Percentiles rank a stretch among this genome's conserved stretches.
Evolutionary conservation across 108 stramenopile genomes (phyloP).

Genomic region (Cyclotella baltica): DNA sequence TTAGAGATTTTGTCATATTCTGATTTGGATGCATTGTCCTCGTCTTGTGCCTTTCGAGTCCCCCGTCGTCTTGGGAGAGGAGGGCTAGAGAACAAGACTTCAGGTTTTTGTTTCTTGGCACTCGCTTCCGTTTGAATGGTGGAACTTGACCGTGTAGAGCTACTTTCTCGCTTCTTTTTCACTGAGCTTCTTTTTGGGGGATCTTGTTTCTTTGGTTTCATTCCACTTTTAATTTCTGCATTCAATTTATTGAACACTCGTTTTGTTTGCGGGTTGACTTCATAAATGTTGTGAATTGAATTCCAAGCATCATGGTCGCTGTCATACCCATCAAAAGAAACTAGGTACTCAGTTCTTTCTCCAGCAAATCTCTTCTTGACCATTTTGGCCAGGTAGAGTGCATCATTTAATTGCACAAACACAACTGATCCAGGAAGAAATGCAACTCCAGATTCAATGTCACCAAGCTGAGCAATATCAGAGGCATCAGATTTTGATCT

Average conservation of each 20-base stretch:
- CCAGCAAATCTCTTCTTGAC: slow-evolving; percentile 54
- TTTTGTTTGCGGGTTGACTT: slow-evolving; percentile 56
- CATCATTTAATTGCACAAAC: slow-evolving; percentile 49
- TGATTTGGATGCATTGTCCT: slow-evolving; percentile 29
- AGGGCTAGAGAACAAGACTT: slow-evolving; percentile 11
- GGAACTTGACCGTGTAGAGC: background rate
- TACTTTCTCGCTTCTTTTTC: slow-evolving; percentile 11
- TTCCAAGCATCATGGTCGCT: slow-evolving; percentile 58
- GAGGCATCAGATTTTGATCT: slow-evolving; percentile 39
- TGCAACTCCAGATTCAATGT: slow-evolving; percentile 52
- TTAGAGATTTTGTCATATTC: background rate
- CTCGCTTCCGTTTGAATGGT: background rate
- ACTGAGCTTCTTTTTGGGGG: slow-evolving; percentile 20
- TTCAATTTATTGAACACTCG: slow-evolving; percentile 47
- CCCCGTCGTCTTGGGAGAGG: slow-evolving; percentile 24
- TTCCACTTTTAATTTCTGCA: slow-evolving; percentile 30
- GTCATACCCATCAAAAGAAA: slow-evolving; percentile 52
- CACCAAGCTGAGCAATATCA: slow-evolving; percentile 24
- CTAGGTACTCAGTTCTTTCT: slow-evolving; percentile 46
- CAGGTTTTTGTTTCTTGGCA: slow-evolving; percentile 8
- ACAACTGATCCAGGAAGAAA: slow-evolving; percentile 58
- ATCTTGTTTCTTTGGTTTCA: slow-evolving; percentile 13
- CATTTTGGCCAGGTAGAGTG: slow-evolving; percentile 58
- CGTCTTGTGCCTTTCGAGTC: slow-evolving; percentile 31
- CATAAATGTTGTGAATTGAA: slow-evolving; percentile 54